Conservation (phyloP, 2,329 filamentous ascomycete species). For the Plenodomus biglobosus region DNA sequence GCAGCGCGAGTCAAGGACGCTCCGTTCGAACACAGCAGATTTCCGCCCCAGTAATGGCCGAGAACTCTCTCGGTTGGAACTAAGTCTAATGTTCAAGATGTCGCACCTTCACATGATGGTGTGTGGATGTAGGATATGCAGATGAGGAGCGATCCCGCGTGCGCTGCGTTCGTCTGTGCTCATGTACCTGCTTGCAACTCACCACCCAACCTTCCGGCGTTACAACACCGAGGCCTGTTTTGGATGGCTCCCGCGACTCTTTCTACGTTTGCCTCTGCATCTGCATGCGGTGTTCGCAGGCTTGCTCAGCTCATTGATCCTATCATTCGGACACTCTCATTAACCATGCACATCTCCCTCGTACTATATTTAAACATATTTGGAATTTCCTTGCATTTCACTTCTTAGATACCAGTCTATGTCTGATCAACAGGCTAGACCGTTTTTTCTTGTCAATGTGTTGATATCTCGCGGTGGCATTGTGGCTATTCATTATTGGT, state of each 20-base stretch:
- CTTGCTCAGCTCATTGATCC: conserved; percentile 18
- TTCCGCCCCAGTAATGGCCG: conserved; percentile 85
- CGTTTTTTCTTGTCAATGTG: conserved; percentile 31
- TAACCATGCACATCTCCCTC: conserved; percentile 32
- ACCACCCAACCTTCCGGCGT: conserved; percentile 7
- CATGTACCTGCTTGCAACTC: conserved; percentile 22
- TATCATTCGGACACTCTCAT: conserved; percentile 42
- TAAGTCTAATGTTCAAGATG: conserved; percentile 48
- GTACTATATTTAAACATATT: conserved; percentile 36
- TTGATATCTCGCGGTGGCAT: conserved; percentile 18
- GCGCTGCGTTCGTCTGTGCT: not conserved
- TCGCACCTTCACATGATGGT: conserved; percentile 8
- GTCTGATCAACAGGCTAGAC: conserved; percentile 35
- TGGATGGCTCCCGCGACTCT: conserved; percentile 10
- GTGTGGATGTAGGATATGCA: conserved; percentile 37
- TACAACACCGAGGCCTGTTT: conserved; percentile 8
- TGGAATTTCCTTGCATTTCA: conserved; percentile 33
- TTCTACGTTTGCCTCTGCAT: conserved; percentile 21
- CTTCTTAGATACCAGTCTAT: conserved; percentile 49
- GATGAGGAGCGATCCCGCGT: conserved; percentile 11
- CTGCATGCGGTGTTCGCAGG: conserved; percentile 13
- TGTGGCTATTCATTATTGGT: conserved; percentile 13
- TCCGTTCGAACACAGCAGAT: conserved; percentile 72
- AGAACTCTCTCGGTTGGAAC: conserved; percentile 96
- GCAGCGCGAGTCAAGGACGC: conserved; percentile 64